These are phyloP conservation scores for Ustilago crameri DNA, from an alignment of 1,284 basidiomycete species.

Conservation along the genomic window DNA sequence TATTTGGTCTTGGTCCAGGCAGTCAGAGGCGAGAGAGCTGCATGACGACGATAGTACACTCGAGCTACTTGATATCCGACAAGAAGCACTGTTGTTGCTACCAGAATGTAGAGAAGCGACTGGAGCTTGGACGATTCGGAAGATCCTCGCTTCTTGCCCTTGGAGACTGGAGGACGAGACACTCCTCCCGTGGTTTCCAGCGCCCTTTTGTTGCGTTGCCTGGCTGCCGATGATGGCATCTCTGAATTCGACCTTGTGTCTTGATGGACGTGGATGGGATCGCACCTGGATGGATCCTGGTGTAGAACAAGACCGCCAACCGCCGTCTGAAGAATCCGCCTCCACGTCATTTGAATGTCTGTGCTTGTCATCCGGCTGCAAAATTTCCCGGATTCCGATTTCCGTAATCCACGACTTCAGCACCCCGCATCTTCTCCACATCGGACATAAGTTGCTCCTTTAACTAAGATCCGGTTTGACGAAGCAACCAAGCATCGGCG, in stretches of 20 bases:
- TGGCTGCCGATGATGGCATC: conserved; percentile 41
- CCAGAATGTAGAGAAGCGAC: conserved; percentile 34
- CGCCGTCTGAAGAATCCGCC: background rate
- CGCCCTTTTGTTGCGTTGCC: conserved; percentile 49
- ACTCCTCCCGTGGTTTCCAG: conserved; percentile 32
- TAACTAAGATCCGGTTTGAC: no score
- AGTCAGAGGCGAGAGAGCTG: conserved; percentile 27
- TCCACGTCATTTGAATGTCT: conserved; percentile 36
- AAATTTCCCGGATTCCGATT: conserved; percentile 7
- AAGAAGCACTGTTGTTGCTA: conserved; percentile 32
- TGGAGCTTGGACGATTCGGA: conserved; percentile 26
- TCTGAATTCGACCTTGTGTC: background rate
- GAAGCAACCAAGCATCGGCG: no score
- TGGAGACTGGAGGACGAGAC: conserved; percentile 14
- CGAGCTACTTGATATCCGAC: conserved; percentile 34
- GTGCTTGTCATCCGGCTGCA: conserved; percentile 18
- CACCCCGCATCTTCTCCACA: background rate
- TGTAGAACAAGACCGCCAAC: background rate
- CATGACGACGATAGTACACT: conserved; percentile 37
- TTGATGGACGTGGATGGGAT: background rate
- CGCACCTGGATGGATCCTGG: background rate
- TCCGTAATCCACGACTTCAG: background rate
- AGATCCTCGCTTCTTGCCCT: conserved; percentile 13
- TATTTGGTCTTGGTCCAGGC: conserved; percentile 44
- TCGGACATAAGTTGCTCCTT: conserved; percentile 1